phyloP scores from a whole-genome alignment of 208 protist species.

The Leishmania arabica region DNA sequence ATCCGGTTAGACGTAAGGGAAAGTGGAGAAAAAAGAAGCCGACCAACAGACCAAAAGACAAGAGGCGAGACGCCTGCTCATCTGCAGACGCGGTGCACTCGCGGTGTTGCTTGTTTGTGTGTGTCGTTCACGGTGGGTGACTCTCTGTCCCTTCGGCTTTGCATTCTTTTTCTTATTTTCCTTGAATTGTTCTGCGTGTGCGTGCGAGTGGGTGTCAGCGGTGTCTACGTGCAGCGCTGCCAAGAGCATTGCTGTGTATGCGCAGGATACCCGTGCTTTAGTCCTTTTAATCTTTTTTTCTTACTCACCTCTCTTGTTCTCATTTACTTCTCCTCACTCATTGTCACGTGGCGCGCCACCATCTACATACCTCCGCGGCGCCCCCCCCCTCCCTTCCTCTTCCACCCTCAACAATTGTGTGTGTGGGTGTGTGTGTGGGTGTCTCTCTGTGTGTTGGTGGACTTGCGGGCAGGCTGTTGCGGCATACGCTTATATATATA shows the following conservation, averaged over 20 bases:
- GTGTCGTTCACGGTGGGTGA: neutral
- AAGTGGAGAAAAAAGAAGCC: neutral
- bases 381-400: neutral
- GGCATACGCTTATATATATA: no score
- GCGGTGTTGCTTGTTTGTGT: neutral
- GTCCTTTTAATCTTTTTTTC: neutral
- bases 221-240: neutral
- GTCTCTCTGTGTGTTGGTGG: neutral
- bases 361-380: neutral
- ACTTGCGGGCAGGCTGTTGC: neutral
- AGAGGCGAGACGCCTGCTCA: neutral
- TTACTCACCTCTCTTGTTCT: neutral
- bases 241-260: neutral
- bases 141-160: neutral
- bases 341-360: neutral
- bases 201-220: neutral
- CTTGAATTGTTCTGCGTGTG: neutral
- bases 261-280: neutral
- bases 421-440: neutral
- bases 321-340: neutral
- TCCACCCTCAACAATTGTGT: neutral
- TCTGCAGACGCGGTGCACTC: neutral
- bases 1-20: neutral
- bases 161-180: neutral
- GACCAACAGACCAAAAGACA: neutral